A percentile compares a stretch with the other conserved stretches of the same genome.
These are phyloP conservation scores for Euphorbia celastroides DNA, from an alignment of 441 rosid genomes.

Conservation along the genomic window DNA sequence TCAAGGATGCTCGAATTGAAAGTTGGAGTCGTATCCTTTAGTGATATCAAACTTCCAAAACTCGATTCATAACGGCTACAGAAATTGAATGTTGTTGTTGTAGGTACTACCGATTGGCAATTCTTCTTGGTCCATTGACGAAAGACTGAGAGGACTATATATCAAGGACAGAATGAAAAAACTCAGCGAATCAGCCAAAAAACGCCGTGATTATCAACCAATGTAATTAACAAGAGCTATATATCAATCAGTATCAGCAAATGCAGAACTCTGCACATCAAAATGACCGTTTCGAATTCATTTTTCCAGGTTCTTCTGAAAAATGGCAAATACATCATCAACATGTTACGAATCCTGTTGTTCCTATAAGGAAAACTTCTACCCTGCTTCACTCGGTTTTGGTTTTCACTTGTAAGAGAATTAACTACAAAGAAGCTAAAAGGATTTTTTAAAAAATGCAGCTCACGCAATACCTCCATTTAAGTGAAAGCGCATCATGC, in stretches of 20 bases:
- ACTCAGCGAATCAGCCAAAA: too few relatives aligned
- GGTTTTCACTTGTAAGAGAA: constrained; percentile 20
- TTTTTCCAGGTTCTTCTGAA: constrained; percentile 15
- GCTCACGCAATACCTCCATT: constrained; percentile 17
- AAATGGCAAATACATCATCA: constrained; percentile 16
- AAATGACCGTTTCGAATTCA: constrained; percentile 5
- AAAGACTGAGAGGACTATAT: too few relatives aligned
- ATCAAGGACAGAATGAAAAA: too few relatives aligned
- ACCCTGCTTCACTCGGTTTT: constrained; percentile 13
- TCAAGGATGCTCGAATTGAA: too few relatives aligned
- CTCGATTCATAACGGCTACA: too few relatives aligned
- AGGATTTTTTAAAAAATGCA: constrained; percentile 10
- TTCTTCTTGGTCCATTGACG: too few relatives aligned
- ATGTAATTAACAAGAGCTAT: not conserved
- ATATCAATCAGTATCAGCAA: not conserved
- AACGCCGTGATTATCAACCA: not conserved
- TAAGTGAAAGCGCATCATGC: constrained; percentile 15
- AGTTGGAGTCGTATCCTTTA: too few relatives aligned
- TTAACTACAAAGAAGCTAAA: constrained; percentile 19
- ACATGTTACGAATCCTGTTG: constrained; percentile 11
- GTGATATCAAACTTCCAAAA: too few relatives aligned
- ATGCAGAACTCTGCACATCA: not conserved
- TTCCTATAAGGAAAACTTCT: constrained; percentile 20
- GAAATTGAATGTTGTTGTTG: too few relatives aligned
- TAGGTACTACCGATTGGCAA: too few relatives aligned